Evolutionary conservation across 2,329 filamentous ascomycete genomes (phyloP).

Genomic region (Nemania diffusa): DNA sequence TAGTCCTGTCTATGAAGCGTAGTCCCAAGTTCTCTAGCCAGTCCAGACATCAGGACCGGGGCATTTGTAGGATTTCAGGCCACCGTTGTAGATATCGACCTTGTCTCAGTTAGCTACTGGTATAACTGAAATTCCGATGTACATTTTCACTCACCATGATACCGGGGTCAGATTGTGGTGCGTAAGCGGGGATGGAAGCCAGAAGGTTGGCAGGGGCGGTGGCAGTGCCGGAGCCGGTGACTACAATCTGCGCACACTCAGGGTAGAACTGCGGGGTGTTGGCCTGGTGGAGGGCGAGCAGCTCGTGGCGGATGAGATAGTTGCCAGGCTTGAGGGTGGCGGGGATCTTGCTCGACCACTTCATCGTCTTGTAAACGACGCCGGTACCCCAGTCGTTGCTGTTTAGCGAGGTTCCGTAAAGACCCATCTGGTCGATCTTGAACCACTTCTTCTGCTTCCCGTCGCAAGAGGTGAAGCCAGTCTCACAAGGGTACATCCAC

Average conservation of each 20-base stretch:
- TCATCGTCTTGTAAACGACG: conserved; percentile 55
- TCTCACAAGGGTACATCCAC: conserved; percentile 64
- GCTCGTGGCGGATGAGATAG: conserved; percentile 67
- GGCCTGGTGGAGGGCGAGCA: conserved; percentile 64
- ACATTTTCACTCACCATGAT: conserved; percentile 52
- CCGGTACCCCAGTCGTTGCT: conserved; percentile 61
- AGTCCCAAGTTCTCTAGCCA: conserved; percentile 46
- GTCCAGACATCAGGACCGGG: conserved; percentile 62
- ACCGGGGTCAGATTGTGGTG: conserved; percentile 59
- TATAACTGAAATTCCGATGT: background rate
- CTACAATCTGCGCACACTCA: conserved; percentile 64
- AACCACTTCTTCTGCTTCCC: conserved; percentile 66
- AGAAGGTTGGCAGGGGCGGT: conserved; percentile 55
- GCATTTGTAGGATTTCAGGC: conserved; percentile 57
- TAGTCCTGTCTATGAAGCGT: background rate
- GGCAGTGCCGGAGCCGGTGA: conserved; percentile 60
- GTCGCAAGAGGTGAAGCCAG: conserved; percentile 60
- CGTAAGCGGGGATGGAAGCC: conserved; percentile 58
- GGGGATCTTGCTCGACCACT: conserved; percentile 64
- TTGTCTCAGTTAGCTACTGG: conserved; percentile 37
- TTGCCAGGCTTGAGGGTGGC: conserved; percentile 60
- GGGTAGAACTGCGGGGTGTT: conserved; percentile 60
- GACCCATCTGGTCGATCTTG: conserved; percentile 67
- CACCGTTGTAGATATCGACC: conserved; percentile 60
- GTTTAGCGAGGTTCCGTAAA: conserved; percentile 57